Evolutionary conservation across 1,284 basidiomycete species (phyloP).

Genomic region (Sanguinoderma infundibulare): DNA sequence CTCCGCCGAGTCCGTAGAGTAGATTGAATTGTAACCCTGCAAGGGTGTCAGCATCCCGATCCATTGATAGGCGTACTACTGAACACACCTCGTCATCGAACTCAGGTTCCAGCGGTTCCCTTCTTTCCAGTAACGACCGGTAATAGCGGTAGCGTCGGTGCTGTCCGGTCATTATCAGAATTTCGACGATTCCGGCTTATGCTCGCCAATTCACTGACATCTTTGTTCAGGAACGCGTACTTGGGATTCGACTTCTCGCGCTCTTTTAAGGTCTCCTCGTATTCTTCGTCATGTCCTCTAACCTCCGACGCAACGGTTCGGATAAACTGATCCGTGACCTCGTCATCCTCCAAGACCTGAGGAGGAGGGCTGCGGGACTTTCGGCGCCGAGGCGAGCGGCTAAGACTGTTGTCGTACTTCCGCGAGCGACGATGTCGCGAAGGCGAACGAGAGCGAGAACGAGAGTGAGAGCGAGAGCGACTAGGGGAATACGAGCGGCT

Average conservation of each 20-base stretch:
- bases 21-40: slow-evolving; percentile 89
- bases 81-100: slow-evolving; percentile 85
- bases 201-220: slow-evolving; percentile 49
- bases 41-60: slow-evolving; percentile 3
- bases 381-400: slow-evolving; percentile 48
- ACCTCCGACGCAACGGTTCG: slow-evolving; percentile 86
- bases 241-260: slow-evolving; percentile 82
- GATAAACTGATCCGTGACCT: slow-evolving; percentile 82
- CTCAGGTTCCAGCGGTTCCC: slow-evolving; percentile 60
- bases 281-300: slow-evolving; percentile 78
- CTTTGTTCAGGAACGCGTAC: slow-evolving; percentile 79
- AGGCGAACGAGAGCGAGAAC: slow-evolving; percentile 47
- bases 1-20: slow-evolving; percentile 95
- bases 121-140: slow-evolving; percentile 71
- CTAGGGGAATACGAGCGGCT: slow-evolving; percentile 45
- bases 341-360: slow-evolving; percentile 55
- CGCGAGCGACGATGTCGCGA: slow-evolving; percentile 38
- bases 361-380: slow-evolving; percentile 42
- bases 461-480: slow-evolving; percentile 42
- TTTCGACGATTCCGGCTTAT: background rate
- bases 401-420: slow-evolving; percentile 43
- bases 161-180: slow-evolving; percentile 43
- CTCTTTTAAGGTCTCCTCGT: slow-evolving; percentile 77
- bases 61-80: background rate
- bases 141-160: slow-evolving; percentile 85